A percentile compares a stretch with the other conserved stretches of the same genome.
These are phyloP conservation scores for Aspergillus caelatus DNA, from an alignment of 2,329 filamentous ascomycete species.

Conservation along the genomic window DNA sequence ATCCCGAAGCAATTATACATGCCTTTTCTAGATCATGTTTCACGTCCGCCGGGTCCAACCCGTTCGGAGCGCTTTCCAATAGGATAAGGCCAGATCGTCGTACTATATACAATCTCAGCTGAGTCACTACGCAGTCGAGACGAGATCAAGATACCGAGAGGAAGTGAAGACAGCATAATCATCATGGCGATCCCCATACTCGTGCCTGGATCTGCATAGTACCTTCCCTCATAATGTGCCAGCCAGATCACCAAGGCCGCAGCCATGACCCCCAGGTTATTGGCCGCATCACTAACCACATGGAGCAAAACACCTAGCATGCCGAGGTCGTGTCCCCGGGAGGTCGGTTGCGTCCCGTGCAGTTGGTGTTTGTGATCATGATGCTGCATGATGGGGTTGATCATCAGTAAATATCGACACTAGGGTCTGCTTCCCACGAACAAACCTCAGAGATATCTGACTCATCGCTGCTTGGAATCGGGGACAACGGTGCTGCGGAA, in stretches of 20 bases:
- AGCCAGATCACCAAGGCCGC: constrained; percentile 72
- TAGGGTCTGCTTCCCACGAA: background rate
- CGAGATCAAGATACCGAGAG: constrained; percentile 15
- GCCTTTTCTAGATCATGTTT: constrained; percentile 69
- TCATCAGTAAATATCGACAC: background rate
- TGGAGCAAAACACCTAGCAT: constrained; percentile 73
- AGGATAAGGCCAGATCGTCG: constrained; percentile 60
- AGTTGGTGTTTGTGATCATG: constrained; percentile 6
- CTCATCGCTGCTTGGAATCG: background rate
- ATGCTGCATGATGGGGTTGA: constrained; percentile 2
- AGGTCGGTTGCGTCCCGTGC: constrained; percentile 25
- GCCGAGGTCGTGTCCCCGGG: constrained; percentile 64
- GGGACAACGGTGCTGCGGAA: background rate
- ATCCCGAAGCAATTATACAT: constrained; percentile 5
- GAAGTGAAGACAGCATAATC: constrained; percentile 65
- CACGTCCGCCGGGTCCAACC: constrained; percentile 63
- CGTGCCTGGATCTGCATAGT: constrained; percentile 72
- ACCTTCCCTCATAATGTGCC: constrained; percentile 58
- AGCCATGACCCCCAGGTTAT: constrained; percentile 75
- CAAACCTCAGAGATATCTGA: background rate
- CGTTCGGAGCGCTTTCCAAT: constrained; percentile 65
- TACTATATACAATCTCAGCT: constrained; percentile 15
- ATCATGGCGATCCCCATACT: constrained; percentile 72
- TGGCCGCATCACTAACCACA: constrained; percentile 71
- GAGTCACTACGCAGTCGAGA: background rate